Base-by-base conservation (phyloP, 2,329 filamentous ascomycete species). In the Microdochium trichocladiopsis region DNA sequence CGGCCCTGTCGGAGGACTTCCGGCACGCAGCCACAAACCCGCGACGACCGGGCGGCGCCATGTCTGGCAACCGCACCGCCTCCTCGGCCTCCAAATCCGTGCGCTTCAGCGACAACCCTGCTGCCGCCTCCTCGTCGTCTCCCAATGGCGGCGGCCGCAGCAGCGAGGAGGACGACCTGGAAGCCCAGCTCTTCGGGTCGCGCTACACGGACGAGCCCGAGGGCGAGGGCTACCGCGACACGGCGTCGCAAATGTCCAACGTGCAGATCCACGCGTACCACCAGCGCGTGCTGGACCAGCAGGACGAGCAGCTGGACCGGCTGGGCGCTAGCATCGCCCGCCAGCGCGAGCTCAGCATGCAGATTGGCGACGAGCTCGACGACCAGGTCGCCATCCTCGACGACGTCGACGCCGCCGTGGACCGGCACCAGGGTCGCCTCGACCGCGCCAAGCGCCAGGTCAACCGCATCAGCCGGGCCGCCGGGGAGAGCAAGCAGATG, bases 351-450 rank as follows among this genome's bases (percentile, higher is more conserved):
- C 77, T 99, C 56, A 92, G 87, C 65, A 95, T 96, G 74, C 90
- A 94, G 73, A 97, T 99, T 63, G 93, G 94, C 25, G 89, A 96
- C 67, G 94, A 99, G 76, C 78, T 99, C 33, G 94, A 97, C 61
- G 87, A 84, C 60, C 94, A 99, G 63, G 88, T 95, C 36, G 79
- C 87, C 60, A 77, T 99, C 76, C 76, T 99, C 25, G 93, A 96
- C 66, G 93, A 96, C 62, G 84, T 95, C 47, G 94, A 97, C 64
- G 80, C 80, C 47, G 80, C 86, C 21, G 88, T 92, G 8, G 91
- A 96, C 66, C 76, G 92, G 53, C 92, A 97, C 71, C 81, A 87
- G 66, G 76, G 75, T 24, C 83, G 88, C 49, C 75, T 99, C 50
- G 83, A 91, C 58, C 77, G 89, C 10, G 94, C 93, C 28, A 80